These are phyloP conservation scores for Nannizzia gypsea DNA, from an alignment of 2,329 filamentous ascomycete species.

Conservation along the genomic window DNA sequence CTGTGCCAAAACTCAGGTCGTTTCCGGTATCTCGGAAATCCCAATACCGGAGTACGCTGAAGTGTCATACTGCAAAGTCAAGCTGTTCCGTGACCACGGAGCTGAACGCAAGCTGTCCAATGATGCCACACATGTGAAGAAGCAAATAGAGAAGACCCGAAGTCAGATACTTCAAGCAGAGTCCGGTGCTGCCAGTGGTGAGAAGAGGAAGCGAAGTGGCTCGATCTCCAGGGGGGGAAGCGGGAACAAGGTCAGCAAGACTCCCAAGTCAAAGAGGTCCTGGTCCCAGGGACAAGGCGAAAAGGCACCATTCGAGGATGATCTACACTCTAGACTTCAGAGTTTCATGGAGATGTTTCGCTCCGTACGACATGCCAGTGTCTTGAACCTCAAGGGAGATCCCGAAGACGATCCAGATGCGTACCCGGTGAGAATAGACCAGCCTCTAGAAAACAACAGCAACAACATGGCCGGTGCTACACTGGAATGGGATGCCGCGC, in stretches of 20 bases:
- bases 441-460: slow-evolving; percentile 20
- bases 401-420: slow-evolving; percentile 36
- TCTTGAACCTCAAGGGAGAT: slow-evolving; percentile 34
- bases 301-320: slow-evolving; percentile 32
- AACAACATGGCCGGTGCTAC: slow-evolving; percentile 15
- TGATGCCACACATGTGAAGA: slow-evolving; percentile 87
- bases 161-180: slow-evolving; percentile 75
- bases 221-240: slow-evolving; percentile 40
- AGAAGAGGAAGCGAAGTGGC: slow-evolving; percentile 49
- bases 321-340: slow-evolving; percentile 33
- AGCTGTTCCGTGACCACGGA: slow-evolving; percentile 90
- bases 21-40: slow-evolving; percentile 4
- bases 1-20: slow-evolving; percentile 73
- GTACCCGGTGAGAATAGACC: slow-evolving; percentile 29
- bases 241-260: slow-evolving; percentile 32
- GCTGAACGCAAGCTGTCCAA: slow-evolving; percentile 92
- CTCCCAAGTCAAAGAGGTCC: slow-evolving; percentile 79
- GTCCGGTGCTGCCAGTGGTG: slow-evolving; percentile 40
- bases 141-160: slow-evolving; percentile 90
- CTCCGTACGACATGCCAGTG: slow-evolving; percentile 31
- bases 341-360: slow-evolving; percentile 38
- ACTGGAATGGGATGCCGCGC: slow-evolving; percentile 22
- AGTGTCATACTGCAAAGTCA: slow-evolving; percentile 90
- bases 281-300: slow-evolving; percentile 69
- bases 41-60: slow-evolving; percentile 9